Percentiles rank a stretch among this genome's conserved stretches.
Conservation (phyloP, 176 grass and related monocot genomes). For the Chrysopogon serrulatus region DNA sequence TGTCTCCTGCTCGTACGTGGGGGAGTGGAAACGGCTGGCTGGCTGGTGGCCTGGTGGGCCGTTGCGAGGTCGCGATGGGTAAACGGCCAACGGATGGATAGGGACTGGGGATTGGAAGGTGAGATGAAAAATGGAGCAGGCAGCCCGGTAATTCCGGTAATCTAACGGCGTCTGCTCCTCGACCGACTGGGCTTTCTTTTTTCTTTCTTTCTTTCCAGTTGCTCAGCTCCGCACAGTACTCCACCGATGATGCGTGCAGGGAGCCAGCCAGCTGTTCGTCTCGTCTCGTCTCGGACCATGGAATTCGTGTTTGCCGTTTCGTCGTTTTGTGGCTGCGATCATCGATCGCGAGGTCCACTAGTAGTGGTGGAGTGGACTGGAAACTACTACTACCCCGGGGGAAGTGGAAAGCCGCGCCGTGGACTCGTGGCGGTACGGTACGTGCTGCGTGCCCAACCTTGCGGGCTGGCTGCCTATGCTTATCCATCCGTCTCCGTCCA, state of each 20-base stretch:
- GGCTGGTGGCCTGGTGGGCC: constrained; percentile 1
- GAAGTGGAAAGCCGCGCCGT: not conserved
- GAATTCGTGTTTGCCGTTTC: not conserved
- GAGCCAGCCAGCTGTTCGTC: not conserved
- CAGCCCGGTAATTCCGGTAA: not conserved
- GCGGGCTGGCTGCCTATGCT: not conserved
- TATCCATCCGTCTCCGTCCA: constrained; percentile 13
- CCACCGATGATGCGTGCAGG: not conserved
- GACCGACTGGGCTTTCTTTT: no score
- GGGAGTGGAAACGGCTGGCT: constrained; percentile 20
- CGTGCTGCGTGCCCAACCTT: not conserved
- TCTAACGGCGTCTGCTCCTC: not conserved
- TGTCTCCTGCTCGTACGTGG: constrained; percentile 14
- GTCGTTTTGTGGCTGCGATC: constrained; percentile 17
- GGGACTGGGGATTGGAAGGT: not conserved
- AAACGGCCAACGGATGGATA: constrained; percentile 9
- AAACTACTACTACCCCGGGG: not conserved
- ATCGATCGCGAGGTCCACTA: no score
- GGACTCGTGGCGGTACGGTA: not conserved
- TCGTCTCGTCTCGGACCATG: not conserved
- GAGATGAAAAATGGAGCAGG: not conserved
- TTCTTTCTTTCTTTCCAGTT: not conserved
- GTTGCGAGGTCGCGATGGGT: not conserved
- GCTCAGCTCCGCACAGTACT: not conserved
- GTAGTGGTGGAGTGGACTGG: not conserved